Percentiles rank a stretch among this genome's conserved stretches.
Evolutionary conservation across 768 basidiomycete species (phyloP).

Genomic region (Mycena rebaudengoi): DNA sequence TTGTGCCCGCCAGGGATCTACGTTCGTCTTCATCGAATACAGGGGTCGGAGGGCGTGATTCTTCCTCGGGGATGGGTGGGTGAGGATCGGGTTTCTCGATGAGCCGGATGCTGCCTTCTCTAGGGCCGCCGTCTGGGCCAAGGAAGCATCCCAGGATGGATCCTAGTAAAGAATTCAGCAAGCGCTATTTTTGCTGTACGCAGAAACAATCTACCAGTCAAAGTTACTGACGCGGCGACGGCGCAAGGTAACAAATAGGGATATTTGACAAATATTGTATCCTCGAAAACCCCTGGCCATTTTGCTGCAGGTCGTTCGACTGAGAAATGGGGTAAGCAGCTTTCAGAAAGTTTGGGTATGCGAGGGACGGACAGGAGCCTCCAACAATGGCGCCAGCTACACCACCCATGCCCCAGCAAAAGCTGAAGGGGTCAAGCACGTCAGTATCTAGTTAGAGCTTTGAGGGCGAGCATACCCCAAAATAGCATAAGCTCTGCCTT

Average conservation of each 20-base stretch:
- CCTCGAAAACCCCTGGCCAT: conserved; percentile 80
- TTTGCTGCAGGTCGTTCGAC: conserved; percentile 88
- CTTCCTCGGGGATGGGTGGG: conserved; percentile 75
- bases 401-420: conserved; percentile 97
- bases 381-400: conserved; percentile 89
- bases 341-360: conserved; percentile 7
- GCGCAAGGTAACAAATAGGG: conserved; percentile 92
- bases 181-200: conserved; percentile 8
- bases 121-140: conserved; percentile 88
- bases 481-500: conserved; percentile 93
- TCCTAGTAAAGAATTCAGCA: conserved; percentile 52
- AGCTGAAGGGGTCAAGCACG: conserved; percentile 51
- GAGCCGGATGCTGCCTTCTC: conserved; percentile 86
- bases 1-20: conserved; percentile 47
- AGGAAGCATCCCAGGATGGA: conserved; percentile 90
- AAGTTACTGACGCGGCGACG: conserved; percentile 79
- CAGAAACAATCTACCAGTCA: conserved; percentile 59
- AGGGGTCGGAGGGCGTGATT: conserved; percentile 54
- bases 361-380: conserved; percentile 52
- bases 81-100: conserved; percentile 72
- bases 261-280: conserved; percentile 74
- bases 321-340: conserved; percentile 37
- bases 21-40: conserved; percentile 54
- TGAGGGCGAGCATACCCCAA: conserved; percentile 65
- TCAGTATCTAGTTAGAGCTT: conserved; percentile 1